Conservation (phyloP, 768 basidiomycete genomes). For the Nevesoporus exiguus region DNA sequence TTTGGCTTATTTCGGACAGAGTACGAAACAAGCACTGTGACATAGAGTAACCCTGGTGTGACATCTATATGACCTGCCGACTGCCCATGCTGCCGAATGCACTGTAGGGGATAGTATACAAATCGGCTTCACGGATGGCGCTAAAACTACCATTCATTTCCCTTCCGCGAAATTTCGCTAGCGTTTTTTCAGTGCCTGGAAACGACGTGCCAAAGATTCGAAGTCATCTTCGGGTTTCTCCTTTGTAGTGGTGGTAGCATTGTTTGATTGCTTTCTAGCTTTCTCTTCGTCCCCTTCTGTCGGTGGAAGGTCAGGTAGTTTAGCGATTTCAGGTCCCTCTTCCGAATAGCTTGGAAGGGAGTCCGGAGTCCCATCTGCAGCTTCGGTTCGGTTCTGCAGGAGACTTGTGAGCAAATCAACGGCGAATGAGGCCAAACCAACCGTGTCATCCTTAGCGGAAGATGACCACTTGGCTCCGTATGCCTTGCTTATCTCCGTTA, state of each 20-base stretch:
- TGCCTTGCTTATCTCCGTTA: slow-evolving; percentile 84
- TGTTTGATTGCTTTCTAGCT: slow-evolving; percentile 6
- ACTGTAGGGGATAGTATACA: too few species aligned
- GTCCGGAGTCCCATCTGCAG: slow-evolving; percentile 11
- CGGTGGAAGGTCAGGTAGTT: slow-evolving; percentile 51
- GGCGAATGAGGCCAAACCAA: slow-evolving; percentile 22
- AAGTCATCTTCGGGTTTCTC: slow-evolving; percentile 60
- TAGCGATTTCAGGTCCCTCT: slow-evolving; percentile 25
- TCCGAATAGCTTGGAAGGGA: slow-evolving; percentile 29
- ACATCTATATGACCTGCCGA: too few species aligned
- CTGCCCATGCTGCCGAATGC: too few species aligned
- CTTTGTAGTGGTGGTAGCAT: slow-evolving; percentile 4
- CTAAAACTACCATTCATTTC: background rate
- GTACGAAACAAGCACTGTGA: too few species aligned
- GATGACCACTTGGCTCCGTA: slow-evolving; percentile 73
- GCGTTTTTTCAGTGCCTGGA: slow-evolving; percentile 84
- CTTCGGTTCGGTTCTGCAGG: slow-evolving; percentile 8
- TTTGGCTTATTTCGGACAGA: too few species aligned
- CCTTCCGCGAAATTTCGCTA: slow-evolving; percentile 28
- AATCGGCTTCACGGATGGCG: slow-evolving; percentile 7
- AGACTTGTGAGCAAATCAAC: slow-evolving; percentile 2
- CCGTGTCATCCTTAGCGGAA: slow-evolving; percentile 37
- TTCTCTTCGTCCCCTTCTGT: slow-evolving; percentile 44
- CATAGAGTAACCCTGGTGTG: too few species aligned
- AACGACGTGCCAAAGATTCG: slow-evolving; percentile 71